Conservation (phyloP, 2,329 filamentous ascomycete species). For the Cladorrhinum sp. region DNA sequence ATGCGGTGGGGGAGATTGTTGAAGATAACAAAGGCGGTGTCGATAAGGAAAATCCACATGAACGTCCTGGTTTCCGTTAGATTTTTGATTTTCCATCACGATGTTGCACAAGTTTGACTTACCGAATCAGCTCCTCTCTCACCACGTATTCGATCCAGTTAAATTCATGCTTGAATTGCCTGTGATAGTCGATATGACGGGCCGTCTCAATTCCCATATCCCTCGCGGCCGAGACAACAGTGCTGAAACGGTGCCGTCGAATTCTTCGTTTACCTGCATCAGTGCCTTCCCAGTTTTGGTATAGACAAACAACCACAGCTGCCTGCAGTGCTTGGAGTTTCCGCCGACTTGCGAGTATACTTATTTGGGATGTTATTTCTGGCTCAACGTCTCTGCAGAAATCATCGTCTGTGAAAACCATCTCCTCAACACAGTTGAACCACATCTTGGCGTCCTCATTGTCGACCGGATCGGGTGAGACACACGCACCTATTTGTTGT, state of each 20-base stretch:
- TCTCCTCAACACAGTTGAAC: slow-evolving; percentile 39
- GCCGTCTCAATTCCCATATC: slow-evolving; percentile 33
- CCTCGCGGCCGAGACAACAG: slow-evolving; percentile 35
- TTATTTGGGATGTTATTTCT: slow-evolving; percentile 13
- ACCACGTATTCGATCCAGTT: slow-evolving; percentile 34
- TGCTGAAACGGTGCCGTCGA: slow-evolving; percentile 35
- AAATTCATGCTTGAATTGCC: slow-evolving; percentile 30
- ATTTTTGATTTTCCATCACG: background rate
- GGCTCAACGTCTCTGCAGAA: slow-evolving; percentile 32
- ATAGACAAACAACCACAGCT: slow-evolving; percentile 37
- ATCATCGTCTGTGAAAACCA: slow-evolving; percentile 37
- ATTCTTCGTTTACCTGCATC: slow-evolving; percentile 35
- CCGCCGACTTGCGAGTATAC: slow-evolving; percentile 18
- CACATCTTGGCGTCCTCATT: slow-evolving; percentile 33
- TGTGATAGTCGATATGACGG: slow-evolving; percentile 30
- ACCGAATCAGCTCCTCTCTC: slow-evolving; percentile 36
- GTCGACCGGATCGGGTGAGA: slow-evolving; percentile 34
- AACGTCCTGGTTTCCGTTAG: slow-evolving; percentile 26
- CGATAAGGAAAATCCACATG: slow-evolving; percentile 37
- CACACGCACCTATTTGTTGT: slow-evolving; percentile 25
- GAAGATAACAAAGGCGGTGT: slow-evolving; percentile 40
- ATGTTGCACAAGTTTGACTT: background rate
- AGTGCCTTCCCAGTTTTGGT: slow-evolving; percentile 39
- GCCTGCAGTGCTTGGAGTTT: slow-evolving; percentile 38
- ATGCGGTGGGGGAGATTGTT: slow-evolving; percentile 41